These are phyloP conservation scores for Leccinum arenicola DNA, from an alignment of 768 basidiomycete species.

Conservation along the genomic window DNA sequence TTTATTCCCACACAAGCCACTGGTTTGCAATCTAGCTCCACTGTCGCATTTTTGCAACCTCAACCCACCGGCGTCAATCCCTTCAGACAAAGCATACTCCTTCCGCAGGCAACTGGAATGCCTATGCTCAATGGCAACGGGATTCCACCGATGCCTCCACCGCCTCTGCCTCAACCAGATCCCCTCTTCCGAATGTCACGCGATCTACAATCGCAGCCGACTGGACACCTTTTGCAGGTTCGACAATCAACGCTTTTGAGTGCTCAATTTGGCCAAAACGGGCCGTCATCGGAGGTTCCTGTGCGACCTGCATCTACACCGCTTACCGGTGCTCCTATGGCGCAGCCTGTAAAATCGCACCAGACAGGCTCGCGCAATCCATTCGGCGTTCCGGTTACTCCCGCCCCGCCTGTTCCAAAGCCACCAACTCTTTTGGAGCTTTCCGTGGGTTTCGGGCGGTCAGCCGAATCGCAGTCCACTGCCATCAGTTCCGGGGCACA, in stretches of 20 bases:
- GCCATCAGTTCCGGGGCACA: constrained; percentile 31
- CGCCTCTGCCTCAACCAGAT: constrained; percentile 6
- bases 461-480: constrained; percentile 24
- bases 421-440: constrained; percentile 82
- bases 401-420: constrained; percentile 66
- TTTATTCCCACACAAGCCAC: constrained; percentile 58
- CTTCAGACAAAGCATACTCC: constrained; percentile 77
- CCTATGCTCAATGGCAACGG: constrained; percentile 40
- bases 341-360: constrained; percentile 76
- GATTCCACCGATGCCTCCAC: constrained; percentile 12
- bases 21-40: constrained; percentile 39
- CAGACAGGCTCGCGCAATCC: constrained; percentile 95
- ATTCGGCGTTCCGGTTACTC: constrained; percentile 72
- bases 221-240: constrained; percentile 7
- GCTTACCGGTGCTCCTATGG: constrained; percentile 46
- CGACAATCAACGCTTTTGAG: constrained; percentile 9
- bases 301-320: constrained; percentile 74
- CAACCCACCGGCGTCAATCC: constrained; percentile 69
- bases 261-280: constrained; percentile 6
- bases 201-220: constrained; percentile 15
- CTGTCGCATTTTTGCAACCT: constrained; percentile 48
- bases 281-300: constrained; percentile 33
- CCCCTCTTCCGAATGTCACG: constrained; percentile 10
- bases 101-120: constrained; percentile 62
- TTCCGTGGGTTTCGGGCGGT: constrained; percentile 45